Percentiles rank a stretch among this genome's conserved stretches.
phyloP scores from a whole-genome alignment of 2,329 filamentous ascomycete species.

The Hirsutella thompsonii region DNA sequence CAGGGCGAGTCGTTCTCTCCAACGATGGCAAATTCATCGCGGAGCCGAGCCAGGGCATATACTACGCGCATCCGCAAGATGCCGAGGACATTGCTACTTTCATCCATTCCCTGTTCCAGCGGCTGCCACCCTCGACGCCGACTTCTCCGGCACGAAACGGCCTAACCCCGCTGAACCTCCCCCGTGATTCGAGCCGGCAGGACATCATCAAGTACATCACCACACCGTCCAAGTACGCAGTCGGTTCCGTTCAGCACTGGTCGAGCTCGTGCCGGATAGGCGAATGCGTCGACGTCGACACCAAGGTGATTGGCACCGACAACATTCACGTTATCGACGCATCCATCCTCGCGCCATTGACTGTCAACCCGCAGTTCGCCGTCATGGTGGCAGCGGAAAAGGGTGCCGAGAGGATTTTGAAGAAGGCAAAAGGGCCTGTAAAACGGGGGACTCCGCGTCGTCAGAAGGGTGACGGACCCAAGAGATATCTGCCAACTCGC shows the following conservation, averaged over 20 bases:
- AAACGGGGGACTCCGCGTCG: too few species aligned
- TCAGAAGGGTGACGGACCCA: too few species aligned
- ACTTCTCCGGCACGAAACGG: constrained; percentile 16
- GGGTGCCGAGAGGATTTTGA: constrained; percentile 31
- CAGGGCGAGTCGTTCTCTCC: constrained; percentile 29
- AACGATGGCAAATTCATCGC: constrained; percentile 27
- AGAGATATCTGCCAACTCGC: too few species aligned
- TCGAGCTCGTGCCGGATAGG: constrained; percentile 37
- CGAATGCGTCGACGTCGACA: constrained; percentile 32
- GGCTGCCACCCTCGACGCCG: constrained; percentile 16
- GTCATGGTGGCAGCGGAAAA: constrained; percentile 40
- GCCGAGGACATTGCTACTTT: constrained; percentile 34
- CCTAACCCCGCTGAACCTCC: constrained; percentile 34
- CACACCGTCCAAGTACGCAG: constrained; percentile 30
- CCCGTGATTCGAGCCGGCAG: constrained; percentile 28
- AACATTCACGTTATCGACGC: constrained; percentile 40
- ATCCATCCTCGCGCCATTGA: constrained; percentile 34
- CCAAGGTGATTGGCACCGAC: constrained; percentile 31
- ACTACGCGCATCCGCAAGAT: constrained; percentile 34
- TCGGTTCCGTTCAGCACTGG: constrained; percentile 40
- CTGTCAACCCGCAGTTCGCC: constrained; percentile 40
- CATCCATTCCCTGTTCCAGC: constrained; percentile 35
- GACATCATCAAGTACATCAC: constrained; percentile 38
- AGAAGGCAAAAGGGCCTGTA: background rate
- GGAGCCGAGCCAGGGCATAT: constrained; percentile 25